Evolutionary conservation across 371 early-diverging fungal species (phyloP).

Genomic region (Apophysomyces elegans): DNA sequence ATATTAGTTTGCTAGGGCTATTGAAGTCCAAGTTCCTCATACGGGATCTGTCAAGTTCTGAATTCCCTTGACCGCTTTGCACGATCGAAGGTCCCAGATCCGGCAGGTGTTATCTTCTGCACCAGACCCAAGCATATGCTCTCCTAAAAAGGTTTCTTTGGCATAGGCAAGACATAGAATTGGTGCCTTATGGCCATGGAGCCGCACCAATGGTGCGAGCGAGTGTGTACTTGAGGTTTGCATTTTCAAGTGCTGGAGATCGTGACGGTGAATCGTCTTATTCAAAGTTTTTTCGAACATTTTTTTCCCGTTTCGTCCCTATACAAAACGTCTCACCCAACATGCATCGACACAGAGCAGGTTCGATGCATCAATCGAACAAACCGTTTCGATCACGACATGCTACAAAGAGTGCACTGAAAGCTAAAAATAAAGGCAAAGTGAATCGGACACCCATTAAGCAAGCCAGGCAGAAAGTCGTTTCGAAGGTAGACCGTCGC

Average conservation of each 20-base stretch:
- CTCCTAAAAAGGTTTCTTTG: conserved; percentile 14
- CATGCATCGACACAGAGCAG: conserved; percentile 65
- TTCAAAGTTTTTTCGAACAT: conserved; percentile 1
- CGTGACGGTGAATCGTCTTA: conserved; percentile 1
- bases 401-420: conserved; percentile 79
- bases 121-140: conserved; percentile 25
- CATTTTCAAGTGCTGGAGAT: neutral
- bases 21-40: conserved; percentile 7
- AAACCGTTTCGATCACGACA: conserved; percentile 94
- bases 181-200: conserved; percentile 22
- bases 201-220: conserved; percentile 15
- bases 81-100: conserved; percentile 43
- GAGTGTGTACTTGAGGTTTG: neutral
- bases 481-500: conserved; percentile 80
- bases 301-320: neutral
- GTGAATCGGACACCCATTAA: conserved; percentile 69
- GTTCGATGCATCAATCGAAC: conserved; percentile 86
- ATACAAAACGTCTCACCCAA: neutral
- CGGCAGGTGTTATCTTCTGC: conserved; percentile 52
- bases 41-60: conserved; percentile 36
- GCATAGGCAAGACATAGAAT: conserved; percentile 21
- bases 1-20: neutral
- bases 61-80: conserved; percentile 36
- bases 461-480: conserved; percentile 45
- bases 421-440: conserved; percentile 85